Percentiles rank a stretch among this genome's conserved stretches.
Evolutionary conservation across 768 basidiomycete genomes (phyloP).

Genomic region (Suillus hirtellus): DNA sequence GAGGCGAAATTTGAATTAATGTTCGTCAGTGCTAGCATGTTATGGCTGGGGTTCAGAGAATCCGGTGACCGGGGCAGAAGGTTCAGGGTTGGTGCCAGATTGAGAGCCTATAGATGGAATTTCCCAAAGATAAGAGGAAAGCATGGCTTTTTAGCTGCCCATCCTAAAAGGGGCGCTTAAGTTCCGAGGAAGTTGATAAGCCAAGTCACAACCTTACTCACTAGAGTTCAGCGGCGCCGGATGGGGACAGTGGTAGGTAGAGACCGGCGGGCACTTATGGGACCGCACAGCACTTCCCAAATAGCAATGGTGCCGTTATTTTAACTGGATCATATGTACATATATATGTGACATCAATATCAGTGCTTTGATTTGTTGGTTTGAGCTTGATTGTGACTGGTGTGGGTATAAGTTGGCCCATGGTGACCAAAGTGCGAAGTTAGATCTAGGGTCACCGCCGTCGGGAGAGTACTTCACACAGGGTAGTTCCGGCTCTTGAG

Average conservation of each 20-base stretch:
- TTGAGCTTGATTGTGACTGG: constrained; percentile 5
- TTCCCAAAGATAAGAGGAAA: constrained; percentile 2
- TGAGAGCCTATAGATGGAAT: constrained; percentile 4
- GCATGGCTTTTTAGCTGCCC: constrained; percentile 3
- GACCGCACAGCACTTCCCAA: not conserved
- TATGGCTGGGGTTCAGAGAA: not conserved
- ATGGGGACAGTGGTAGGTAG: constrained; percentile 1
- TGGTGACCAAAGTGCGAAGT: not conserved
- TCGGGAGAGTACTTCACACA: not conserved
- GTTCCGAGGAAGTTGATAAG: constrained; percentile 28
- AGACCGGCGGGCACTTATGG: not conserved
- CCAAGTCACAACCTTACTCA: constrained; percentile 12
- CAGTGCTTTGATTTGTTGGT: not conserved
- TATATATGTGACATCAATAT: not conserved
- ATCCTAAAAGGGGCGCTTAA: constrained; percentile 34
- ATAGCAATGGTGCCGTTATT: not conserved
- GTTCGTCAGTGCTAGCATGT: not conserved
- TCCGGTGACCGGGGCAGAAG: constrained; percentile 7
- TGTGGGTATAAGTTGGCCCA: constrained; percentile 5
- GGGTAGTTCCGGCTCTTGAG: constrained; percentile 1
- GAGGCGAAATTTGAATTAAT: not conserved
- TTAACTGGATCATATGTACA: constrained; percentile 2
- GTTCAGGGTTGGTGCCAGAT: constrained; percentile 1
- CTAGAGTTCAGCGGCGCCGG: constrained; percentile 7
- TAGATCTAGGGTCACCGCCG: constrained; percentile 3